A percentile compares a stretch with the other conserved stretches of the same genome.
Conservation (phyloP, 768 basidiomycete genomes). For the Russula sp. region DNA sequence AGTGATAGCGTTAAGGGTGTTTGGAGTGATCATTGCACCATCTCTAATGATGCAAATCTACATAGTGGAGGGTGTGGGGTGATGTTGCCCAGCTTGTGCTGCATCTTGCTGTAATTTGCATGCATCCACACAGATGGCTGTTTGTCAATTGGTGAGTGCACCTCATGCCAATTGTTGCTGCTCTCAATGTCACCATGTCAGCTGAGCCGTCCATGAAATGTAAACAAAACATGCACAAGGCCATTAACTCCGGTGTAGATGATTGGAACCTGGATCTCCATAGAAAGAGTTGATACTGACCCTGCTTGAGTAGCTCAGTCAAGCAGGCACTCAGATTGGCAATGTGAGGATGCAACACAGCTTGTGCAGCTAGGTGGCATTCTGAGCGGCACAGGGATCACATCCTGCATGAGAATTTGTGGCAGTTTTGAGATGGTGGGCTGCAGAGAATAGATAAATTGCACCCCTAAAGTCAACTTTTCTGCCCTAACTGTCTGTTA, state of each 20-base stretch:
- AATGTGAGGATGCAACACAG: slow-evolving; percentile 28
- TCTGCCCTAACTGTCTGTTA: slow-evolving; percentile 88
- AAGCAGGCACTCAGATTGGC: slow-evolving; percentile 31
- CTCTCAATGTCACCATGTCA: slow-evolving; percentile 33
- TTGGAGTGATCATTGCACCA: slow-evolving; percentile 51
- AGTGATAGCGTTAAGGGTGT: slow-evolving; percentile 69
- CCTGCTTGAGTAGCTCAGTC: too few relatives aligned
- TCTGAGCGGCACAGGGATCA: slow-evolving; percentile 58
- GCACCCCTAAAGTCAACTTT: slow-evolving; percentile 81
- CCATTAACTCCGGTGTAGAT: too few relatives aligned
- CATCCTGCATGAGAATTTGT: slow-evolving; percentile 64
- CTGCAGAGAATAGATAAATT: slow-evolving; percentile 47
- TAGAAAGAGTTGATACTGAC: too few relatives aligned
- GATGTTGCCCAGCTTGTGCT: slow-evolving; percentile 38
- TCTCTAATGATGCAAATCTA: slow-evolving; percentile 15
- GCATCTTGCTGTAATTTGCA: background rate
- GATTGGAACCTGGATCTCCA: too few relatives aligned
- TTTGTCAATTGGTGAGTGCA: slow-evolving; percentile 20
- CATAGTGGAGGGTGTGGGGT: slow-evolving; percentile 48
- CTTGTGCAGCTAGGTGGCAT: slow-evolving; percentile 35
- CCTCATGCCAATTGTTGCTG: slow-evolving; percentile 25
- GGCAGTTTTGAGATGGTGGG: slow-evolving; percentile 47
- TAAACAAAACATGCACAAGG: too few relatives aligned
- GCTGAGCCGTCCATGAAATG: too few relatives aligned
- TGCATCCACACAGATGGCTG: slow-evolving; percentile 13